Conservation (phyloP, 768 basidiomycete species). For the Piloderma croceum region DNA sequence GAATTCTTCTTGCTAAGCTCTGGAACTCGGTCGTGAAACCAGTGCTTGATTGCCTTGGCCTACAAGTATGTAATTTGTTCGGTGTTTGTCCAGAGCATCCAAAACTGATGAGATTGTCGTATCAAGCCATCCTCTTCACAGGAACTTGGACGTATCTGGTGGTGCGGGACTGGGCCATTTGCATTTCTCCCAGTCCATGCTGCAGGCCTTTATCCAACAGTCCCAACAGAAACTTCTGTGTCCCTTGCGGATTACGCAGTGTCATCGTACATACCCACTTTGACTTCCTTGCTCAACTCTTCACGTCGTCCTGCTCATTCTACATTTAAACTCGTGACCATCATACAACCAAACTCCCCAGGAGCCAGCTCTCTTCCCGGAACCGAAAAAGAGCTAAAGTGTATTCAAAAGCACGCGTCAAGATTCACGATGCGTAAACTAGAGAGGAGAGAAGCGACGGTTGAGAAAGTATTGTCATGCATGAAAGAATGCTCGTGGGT, state of each 20-base stretch:
- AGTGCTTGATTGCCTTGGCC: no score
- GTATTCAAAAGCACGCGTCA: neutral
- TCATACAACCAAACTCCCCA: conserved; percentile 14
- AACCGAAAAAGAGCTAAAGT: conserved; percentile 6
- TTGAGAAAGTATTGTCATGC: neutral
- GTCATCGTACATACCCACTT: conserved; percentile 31
- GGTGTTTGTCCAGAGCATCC: no score
- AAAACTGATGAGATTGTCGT: no score
- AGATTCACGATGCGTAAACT: neutral
- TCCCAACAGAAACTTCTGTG: conserved; percentile 14
- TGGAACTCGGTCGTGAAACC: no score
- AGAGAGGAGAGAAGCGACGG: neutral
- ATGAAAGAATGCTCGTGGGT: conserved; percentile 11
- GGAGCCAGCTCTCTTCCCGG: conserved; percentile 10
- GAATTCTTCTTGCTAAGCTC: no score
- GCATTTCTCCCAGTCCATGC: conserved; percentile 25
- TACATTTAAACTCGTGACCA: no score
- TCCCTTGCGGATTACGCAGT: conserved; percentile 16
- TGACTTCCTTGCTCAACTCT: conserved; percentile 18
- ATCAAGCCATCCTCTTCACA: no score
- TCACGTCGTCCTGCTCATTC: no score
- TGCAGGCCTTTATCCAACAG: conserved; percentile 31
- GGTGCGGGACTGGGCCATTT: conserved; percentile 29
- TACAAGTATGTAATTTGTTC: no score
- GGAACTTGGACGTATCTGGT: no score